Conservation (phyloP, 805 yeast species). For the Candida ovalis region DNA sequence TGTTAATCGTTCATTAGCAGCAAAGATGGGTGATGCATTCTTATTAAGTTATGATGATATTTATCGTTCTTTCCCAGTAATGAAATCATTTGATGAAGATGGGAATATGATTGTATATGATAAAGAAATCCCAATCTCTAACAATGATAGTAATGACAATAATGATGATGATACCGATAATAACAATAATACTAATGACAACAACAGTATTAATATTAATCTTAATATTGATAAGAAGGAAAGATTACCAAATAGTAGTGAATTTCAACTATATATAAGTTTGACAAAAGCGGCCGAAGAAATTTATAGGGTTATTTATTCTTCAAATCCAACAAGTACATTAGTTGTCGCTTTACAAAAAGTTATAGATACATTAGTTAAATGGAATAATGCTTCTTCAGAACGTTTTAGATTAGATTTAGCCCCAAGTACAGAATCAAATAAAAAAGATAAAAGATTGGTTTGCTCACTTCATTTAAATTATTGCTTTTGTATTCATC, state of each 20-base stretch:
- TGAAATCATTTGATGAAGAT: slow-evolving; percentile 11
- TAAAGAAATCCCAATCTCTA: too few species aligned
- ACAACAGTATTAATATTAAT: too few species aligned
- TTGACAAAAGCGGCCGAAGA: slow-evolving; percentile 22
- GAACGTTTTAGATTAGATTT: slow-evolving; percentile 12
- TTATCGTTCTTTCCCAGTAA: slow-evolving; percentile 16
- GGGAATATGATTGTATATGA: slow-evolving; percentile 1
- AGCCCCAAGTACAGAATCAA: not conserved
- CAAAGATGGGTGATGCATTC: slow-evolving; percentile 25
- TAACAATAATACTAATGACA: too few species aligned
- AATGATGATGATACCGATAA: too few species aligned
- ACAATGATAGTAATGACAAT: too few species aligned
- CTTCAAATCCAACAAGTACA: slow-evolving; percentile 8
- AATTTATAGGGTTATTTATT: slow-evolving; percentile 21
- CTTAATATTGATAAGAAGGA: not conserved
- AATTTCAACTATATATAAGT: slow-evolving; percentile 20
- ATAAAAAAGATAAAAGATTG: slow-evolving; percentile 16
- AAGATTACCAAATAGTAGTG: slow-evolving; percentile 5
- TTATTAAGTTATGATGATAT: slow-evolving; percentile 15
- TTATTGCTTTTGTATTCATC: slow-evolving; percentile 26
- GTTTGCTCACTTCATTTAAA: slow-evolving; percentile 25
- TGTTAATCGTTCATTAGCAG: slow-evolving; percentile 22
- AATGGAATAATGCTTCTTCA: slow-evolving; percentile 24
- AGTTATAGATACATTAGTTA: slow-evolving; percentile 20
- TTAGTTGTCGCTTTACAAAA: slow-evolving; percentile 16